Evolutionary conservation across 2,329 filamentous ascomycete genomes (phyloP).

Genomic region (Apiospora saccharicola): DNA sequence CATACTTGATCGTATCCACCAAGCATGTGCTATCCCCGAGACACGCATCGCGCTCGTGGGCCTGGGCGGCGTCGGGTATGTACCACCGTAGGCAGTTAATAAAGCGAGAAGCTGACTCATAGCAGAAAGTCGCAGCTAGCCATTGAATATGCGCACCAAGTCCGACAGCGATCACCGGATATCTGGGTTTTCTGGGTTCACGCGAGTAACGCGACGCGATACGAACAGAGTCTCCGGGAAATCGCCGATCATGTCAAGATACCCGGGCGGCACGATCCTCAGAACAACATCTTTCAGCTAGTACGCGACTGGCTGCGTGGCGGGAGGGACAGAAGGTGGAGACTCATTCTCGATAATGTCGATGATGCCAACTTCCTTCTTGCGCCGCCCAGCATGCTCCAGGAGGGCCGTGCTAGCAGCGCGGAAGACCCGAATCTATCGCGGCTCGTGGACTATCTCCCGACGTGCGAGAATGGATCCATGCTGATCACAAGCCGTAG

Average conservation of each 20-base stretch:
- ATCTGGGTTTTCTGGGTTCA: slow-evolving; percentile 46
- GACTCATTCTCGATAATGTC: slow-evolving; percentile 47
- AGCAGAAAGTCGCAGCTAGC: slow-evolving; percentile 26
- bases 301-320: slow-evolving; percentile 44
- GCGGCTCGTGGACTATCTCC: slow-evolving; percentile 40
- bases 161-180: neutral
- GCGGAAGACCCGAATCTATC: no score
- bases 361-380: slow-evolving; percentile 38
- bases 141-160: slow-evolving; percentile 30
- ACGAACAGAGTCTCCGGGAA: slow-evolving; percentile 38
- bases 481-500: slow-evolving; percentile 40
- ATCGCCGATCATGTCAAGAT: slow-evolving; percentile 44
- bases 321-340: slow-evolving; percentile 41
- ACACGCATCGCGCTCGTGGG: slow-evolving; percentile 23
- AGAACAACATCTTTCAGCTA: slow-evolving; percentile 35
- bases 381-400: no score
- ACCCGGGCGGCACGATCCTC: slow-evolving; percentile 35
- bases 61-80: slow-evolving; percentile 20
- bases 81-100: no score
- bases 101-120: neutral
- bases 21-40: no score
- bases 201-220: slow-evolving; percentile 27
- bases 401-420: slow-evolving; percentile 18
- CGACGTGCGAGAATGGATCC: slow-evolving; percentile 39
- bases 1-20: slow-evolving; percentile 6